phyloP scores from a whole-genome alignment of 2,329 filamentous ascomycete species.

The Calonectria pseudoturangicola region DNA sequence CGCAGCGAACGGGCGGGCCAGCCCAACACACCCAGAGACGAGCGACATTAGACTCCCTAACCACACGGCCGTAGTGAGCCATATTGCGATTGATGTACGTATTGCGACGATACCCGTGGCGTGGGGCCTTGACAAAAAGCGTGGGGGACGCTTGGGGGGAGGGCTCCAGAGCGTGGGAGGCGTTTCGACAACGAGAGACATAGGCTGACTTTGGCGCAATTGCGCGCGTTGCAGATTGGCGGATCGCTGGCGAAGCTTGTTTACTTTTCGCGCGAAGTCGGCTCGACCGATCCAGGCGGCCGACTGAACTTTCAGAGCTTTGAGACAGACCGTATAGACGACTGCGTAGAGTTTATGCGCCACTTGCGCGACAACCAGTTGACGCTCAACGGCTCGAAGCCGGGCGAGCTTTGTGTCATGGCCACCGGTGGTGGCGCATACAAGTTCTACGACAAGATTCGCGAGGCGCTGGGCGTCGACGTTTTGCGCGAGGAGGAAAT shows the following conservation, averaged over 20 bases:
- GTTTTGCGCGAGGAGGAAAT: slow-evolving; percentile 97
- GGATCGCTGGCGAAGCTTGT: slow-evolving; percentile 97
- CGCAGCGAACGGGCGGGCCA: slow-evolving; percentile 65
- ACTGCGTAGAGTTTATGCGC: slow-evolving; percentile 94
- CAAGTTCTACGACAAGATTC: slow-evolving; percentile 96
- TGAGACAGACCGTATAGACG: slow-evolving; percentile 95
- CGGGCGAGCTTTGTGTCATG: slow-evolving; percentile 89
- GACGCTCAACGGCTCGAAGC: slow-evolving; percentile 81
- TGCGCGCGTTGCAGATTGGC: slow-evolving; percentile 80
- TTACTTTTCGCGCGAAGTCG: slow-evolving; percentile 93
- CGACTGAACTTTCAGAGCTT: slow-evolving; percentile 96
- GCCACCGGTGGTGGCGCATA: slow-evolving; percentile 96
- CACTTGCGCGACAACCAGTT: slow-evolving; percentile 89
- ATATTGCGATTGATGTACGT: slow-evolving; percentile 95
- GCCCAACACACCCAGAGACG: slow-evolving; percentile 78
- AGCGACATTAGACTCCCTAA: slow-evolving; percentile 97
- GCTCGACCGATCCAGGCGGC: slow-evolving; percentile 87
- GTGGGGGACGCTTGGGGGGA: slow-evolving; percentile 18
- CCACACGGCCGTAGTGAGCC: slow-evolving; percentile 95
- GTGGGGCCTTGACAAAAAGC: slow-evolving; percentile 32
- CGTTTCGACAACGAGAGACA: slow-evolving; percentile 26
- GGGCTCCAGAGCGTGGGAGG: slow-evolving; percentile 6
- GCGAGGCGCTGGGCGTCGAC: slow-evolving; percentile 87
- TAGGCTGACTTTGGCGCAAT: slow-evolving; percentile 42
- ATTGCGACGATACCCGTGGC: slow-evolving; percentile 26